Evolutionary conservation across 352 stramenopile genomes (phyloP), one percentile per base, ranked within the genome.

Genomic region (Phytophthora ramorum): DNA sequence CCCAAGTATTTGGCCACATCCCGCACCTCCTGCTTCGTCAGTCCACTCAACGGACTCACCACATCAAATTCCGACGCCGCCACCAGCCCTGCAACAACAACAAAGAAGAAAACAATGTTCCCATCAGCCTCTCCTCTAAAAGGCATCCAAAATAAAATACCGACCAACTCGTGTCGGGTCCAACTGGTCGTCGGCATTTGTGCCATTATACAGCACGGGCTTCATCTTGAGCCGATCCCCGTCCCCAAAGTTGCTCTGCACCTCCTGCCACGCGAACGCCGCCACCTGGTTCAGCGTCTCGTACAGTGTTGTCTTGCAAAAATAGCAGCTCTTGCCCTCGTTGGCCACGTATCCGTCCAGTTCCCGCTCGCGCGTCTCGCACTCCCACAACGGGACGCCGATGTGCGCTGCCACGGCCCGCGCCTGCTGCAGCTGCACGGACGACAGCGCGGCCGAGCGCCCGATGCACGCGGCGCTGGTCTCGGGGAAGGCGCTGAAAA

Each of bases 261-360:
- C 50, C 56, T 84, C 54, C 46, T 75, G 57, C 50, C 66, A 58
- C 17, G 83, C 78, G 61, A 93, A 90, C 7, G 72, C 68, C 5
- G 89, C 85, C 45, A 99, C 91, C n/a, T 89, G 73, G 46, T 96
- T 79, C 20, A 99, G 72, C 24, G 92, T 97, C 32, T 87, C 81
- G 81, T 99, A 99, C n/a, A 99, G 76, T 54, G 97, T 98, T 6
- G 93, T 98, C 78, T 99, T 99, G 86, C 97, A 99, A 58, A 97
- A 93, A 67, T 98, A 98, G 76, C 97, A 99, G 68, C 93, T 92
- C 60, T 97, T 74, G 26, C 97, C 97, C 64, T 87, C 71, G 75
- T 99, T 99, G 52, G 78, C 76, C n/a, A 98, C 79, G 69, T 99
- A 99, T 2, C 84, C 76, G 13, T 87, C 79, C 62, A 98, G 66